Evolutionary conservation across 2,329 filamentous ascomycete species (phyloP).

Genomic region (Phialemoniopsis sp.): DNA sequence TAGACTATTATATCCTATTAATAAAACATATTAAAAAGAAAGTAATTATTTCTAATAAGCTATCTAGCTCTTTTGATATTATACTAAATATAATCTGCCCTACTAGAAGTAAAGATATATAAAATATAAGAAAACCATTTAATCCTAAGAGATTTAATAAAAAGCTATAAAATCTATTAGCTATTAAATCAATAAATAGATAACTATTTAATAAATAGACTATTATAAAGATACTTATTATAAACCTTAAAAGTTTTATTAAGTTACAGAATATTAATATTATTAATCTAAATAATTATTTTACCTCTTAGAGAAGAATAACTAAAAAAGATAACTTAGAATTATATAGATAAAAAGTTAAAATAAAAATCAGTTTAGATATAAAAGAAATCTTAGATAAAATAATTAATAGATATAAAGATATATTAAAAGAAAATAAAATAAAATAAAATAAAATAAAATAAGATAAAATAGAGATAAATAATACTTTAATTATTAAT

Average conservation of each 20-base stretch:
- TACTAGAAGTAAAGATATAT: no score
- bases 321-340: not conserved
- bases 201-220: constrained; percentile 1
- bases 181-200: no score
- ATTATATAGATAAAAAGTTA: not conserved
- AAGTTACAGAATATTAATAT: constrained; percentile 7
- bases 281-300: constrained; percentile 5
- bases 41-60: constrained; percentile 6
- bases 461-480: not conserved
- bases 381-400: not conserved
- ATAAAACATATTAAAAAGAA: constrained; percentile 4
- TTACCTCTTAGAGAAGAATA: constrained; percentile 2
- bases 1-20: constrained; percentile 1
- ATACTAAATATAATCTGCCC: no score
- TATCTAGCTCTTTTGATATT: constrained; percentile 4
- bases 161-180: no score
- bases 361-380: not conserved
- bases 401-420: not conserved
- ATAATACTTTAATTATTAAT: not conserved
- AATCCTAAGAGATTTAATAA: no score
- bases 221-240: constrained; percentile 2
- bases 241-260: constrained; percentile 6
- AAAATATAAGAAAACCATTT: no score
- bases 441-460: not conserved
- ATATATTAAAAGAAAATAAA: not conserved